Evolutionary conservation across 2,329 filamentous ascomycete species (phyloP), one percentile per base, ranked within the genome.

Genomic region (Calonectria multiphialidica): DNA sequence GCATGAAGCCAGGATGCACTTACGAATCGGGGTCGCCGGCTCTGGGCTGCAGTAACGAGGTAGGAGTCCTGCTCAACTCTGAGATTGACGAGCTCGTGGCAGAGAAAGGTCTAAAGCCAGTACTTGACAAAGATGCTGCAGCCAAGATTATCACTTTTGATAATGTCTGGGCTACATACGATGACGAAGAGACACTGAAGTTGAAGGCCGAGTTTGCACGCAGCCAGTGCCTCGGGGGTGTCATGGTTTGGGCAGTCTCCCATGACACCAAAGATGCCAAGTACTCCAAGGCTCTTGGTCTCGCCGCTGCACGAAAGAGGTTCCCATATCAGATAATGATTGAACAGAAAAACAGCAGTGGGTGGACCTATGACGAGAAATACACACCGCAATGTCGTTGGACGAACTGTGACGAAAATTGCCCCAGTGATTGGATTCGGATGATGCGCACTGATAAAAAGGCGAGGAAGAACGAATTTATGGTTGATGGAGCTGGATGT

Each of bases 161-260:
- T 13, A 16, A 30, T 12, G 49, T 57, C 3, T 74, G 72, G 68
- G 30, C 70, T 0, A 66, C 68, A 2, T 76, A 35, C 28, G 71
- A 76, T 18, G 72, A 76, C 33, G 63, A 15, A 1, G 40, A 70
- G 0, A 74, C 73, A 4, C 44, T 72, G 9, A n/a, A 75, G 47
- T 40, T 71, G 7, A 74, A 76, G 61, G 30, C 33, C 1, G 57
- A 72, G 5, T 55, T 53, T 5, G 71, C 71, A 1, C 55, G 30
- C n/a, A 25, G 25, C 0, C 63, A 30, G 35, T 76, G 71, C 9
- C 44, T 76, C 0, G 69, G 73, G 0, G 73, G 74, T 2, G 63
- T 72, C n/a, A 76, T 76, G 71, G 73, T 76, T 0, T 76, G 73
- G 74, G 71, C 74, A 1, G 66, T 76, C 10, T 66, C 30, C 10